A percentile compares a stretch with the other conserved stretches of the same genome.
Evolutionary conservation across 2,329 filamentous ascomycete genomes (phyloP).

Genomic region (Pseudogymnoascus sp.): DNA sequence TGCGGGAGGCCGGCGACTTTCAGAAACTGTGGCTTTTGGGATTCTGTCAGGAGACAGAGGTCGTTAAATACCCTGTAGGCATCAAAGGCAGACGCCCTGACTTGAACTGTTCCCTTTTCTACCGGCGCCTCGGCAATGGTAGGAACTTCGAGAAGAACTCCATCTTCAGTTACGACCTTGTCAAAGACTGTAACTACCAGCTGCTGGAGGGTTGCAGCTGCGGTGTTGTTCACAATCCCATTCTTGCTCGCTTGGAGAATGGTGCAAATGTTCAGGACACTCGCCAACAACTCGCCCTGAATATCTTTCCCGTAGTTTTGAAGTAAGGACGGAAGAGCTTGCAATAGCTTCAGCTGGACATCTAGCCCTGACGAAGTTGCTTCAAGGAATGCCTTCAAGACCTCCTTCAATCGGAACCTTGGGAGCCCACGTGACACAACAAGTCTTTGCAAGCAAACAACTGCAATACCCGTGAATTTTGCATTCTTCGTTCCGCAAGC

Average conservation of each 20-base stretch:
- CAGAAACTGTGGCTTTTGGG: slow-evolving; percentile 75
- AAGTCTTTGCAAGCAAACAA: slow-evolving; percentile 82
- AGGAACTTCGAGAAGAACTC: slow-evolving; percentile 45
- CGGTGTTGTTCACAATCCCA: slow-evolving; percentile 88
- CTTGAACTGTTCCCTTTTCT: slow-evolving; percentile 56
- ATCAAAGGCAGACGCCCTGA: slow-evolving; percentile 74
- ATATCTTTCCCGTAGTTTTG: slow-evolving; percentile 85
- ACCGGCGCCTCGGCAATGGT: slow-evolving; percentile 61
- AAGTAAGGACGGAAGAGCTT: slow-evolving; percentile 79
- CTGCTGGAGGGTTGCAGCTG: slow-evolving; percentile 92
- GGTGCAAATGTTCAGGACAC: slow-evolving; percentile 83
- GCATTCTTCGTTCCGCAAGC: slow-evolving; percentile 85
- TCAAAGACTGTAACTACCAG: slow-evolving; percentile 90
- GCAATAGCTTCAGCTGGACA: slow-evolving; percentile 91
- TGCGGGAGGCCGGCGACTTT: slow-evolving; percentile 71
- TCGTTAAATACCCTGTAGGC: slow-evolving; percentile 84
- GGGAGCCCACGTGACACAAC: slow-evolving; percentile 78
- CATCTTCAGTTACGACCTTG: slow-evolving; percentile 77
- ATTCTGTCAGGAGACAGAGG: slow-evolving; percentile 79
- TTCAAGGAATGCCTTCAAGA: slow-evolving; percentile 81
- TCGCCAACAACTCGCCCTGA: slow-evolving; percentile 73
- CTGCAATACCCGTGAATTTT: slow-evolving; percentile 81
- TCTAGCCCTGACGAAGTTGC: slow-evolving; percentile 76
- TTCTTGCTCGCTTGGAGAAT: slow-evolving; percentile 88
- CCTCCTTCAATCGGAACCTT: slow-evolving; percentile 71